These are phyloP conservation scores for Yamadazyma aaseri DNA, from an alignment of 1,139 yeast genomes.

Conservation along the genomic window DNA sequence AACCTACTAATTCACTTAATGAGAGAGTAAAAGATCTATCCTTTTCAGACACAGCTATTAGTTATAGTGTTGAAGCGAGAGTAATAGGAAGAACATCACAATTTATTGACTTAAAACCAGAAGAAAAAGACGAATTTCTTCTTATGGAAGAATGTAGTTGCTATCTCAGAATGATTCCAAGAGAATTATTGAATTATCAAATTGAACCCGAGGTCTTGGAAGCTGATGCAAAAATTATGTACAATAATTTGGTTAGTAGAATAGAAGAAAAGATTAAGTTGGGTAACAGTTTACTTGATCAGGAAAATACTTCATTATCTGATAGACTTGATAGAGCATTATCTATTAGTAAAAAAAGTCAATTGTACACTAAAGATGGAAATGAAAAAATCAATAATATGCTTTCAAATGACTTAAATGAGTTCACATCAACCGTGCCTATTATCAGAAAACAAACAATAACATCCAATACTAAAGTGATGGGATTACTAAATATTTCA, in stretches of 20 bases:
- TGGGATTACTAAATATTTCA: constrained; percentile 35
- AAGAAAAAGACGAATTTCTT: constrained; percentile 32
- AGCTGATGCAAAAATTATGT: constrained; percentile 27
- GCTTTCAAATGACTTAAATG: not conserved
- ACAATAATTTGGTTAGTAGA: constrained; percentile 28
- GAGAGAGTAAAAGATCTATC: constrained; percentile 32
- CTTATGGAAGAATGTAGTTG: constrained; percentile 37
- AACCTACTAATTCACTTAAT: constrained; percentile 14
- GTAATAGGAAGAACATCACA: constrained; percentile 44
- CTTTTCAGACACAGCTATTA: constrained; percentile 38
- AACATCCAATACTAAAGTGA: constrained; percentile 34
- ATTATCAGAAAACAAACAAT: constrained; percentile 34
- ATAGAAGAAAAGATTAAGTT: constrained; percentile 28
- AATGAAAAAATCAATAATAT: not conserved
- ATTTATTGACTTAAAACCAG: constrained; percentile 16
- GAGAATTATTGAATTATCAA: constrained; percentile 13
- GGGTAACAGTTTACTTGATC: constrained; percentile 23
- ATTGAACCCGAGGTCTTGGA: constrained; percentile 11
- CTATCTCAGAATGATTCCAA: constrained; percentile 29
- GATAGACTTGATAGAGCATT: constrained; percentile 11
- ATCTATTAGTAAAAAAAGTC: constrained; percentile 18
- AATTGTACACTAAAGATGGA: constrained; percentile 14
- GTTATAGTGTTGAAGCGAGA: constrained; percentile 42
- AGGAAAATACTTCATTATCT: constrained; percentile 3
- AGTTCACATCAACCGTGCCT: constrained; percentile 16